Percentiles rank a stretch among this genome's conserved stretches.
Evolutionary conservation across 805 yeast genomes (phyloP).

Genomic region (Nematodospora valgi): DNA sequence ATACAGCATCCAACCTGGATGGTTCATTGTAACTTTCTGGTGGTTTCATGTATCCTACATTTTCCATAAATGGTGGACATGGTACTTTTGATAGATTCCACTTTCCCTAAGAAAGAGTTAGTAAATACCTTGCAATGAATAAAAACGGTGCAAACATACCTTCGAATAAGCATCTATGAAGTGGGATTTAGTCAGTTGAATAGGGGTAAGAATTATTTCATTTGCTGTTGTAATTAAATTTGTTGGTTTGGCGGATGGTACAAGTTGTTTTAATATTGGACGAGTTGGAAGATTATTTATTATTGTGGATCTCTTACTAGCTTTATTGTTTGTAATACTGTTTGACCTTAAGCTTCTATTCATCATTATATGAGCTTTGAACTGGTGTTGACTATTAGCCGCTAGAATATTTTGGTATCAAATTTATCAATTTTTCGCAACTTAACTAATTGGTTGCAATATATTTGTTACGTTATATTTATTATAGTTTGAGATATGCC

Average conservation of each 20-base stretch:
- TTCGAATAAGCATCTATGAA: slow-evolving; percentile 53
- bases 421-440: no score
- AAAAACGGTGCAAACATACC: background rate
- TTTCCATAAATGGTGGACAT: slow-evolving; percentile 51
- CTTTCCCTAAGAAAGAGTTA: no score
- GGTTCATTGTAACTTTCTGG: slow-evolving; percentile 57
- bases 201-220: slow-evolving; percentile 13
- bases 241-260: background rate
- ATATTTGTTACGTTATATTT: background rate
- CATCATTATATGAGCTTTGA: no score
- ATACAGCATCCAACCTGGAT: slow-evolving; percentile 42
- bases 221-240: background rate
- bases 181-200: slow-evolving; percentile 43
- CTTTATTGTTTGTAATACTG: no score
- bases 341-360: no score
- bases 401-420: no score
- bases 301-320: no score
- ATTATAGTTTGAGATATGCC: no score
- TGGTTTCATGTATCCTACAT: slow-evolving; percentile 49
- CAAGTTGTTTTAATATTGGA: no score
- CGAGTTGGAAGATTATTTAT: no score
- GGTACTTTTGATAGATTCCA: slow-evolving; percentile 54
- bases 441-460: no score
- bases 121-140: slow-evolving; percentile 11
- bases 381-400: no score